These are phyloP conservation scores for Karstenula rhodostoma DNA, from an alignment of 2,329 filamentous ascomycete genomes.

Conservation along the genomic window DNA sequence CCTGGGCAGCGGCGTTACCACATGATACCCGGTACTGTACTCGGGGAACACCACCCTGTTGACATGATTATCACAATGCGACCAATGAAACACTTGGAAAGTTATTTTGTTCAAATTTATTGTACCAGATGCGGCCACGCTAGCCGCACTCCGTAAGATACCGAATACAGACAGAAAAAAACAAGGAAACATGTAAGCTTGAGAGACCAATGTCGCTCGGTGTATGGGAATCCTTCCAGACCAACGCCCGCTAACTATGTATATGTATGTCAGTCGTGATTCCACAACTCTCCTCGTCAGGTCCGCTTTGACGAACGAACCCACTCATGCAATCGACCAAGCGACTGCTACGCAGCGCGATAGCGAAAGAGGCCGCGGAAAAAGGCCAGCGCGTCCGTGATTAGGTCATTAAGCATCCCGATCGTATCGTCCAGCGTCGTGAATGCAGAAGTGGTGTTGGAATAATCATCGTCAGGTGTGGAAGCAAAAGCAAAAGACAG, in stretches of 20 bases:
- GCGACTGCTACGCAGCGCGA: conserved; percentile 15
- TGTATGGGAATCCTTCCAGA: conserved; percentile 23
- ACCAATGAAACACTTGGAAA: not conserved
- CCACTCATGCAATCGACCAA: conserved; percentile 11
- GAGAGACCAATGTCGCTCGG: conserved; percentile 23
- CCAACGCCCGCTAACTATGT: conserved; percentile 37
- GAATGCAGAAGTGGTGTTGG: conserved; percentile 21
- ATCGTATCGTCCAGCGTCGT: conserved; percentile 52
- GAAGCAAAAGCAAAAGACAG: conserved; percentile 1
- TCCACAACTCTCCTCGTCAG: conserved; percentile 16
- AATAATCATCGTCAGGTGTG: conserved; percentile 1
- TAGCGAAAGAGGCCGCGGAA: conserved; percentile 22
- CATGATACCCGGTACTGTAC: conserved; percentile 4
- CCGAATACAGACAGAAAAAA: conserved; percentile 46
- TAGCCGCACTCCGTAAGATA: conserved; percentile 32
- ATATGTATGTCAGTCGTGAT: conserved; percentile 25
- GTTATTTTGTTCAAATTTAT: conserved; percentile 21
- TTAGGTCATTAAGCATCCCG: conserved; percentile 51
- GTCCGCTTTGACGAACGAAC: conserved; percentile 11
- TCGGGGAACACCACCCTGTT: not conserved
- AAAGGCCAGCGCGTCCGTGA: conserved; percentile 37
- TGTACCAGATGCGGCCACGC: conserved; percentile 16
- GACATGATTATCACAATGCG: not conserved
- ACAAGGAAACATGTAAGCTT: conserved; percentile 34
- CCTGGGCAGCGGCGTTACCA: not conserved